Evolutionary conservation across 768 basidiomycete genomes (phyloP), one percentile per base, ranked within the genome.

Genomic region (Fomitopsis pulvina): DNA sequence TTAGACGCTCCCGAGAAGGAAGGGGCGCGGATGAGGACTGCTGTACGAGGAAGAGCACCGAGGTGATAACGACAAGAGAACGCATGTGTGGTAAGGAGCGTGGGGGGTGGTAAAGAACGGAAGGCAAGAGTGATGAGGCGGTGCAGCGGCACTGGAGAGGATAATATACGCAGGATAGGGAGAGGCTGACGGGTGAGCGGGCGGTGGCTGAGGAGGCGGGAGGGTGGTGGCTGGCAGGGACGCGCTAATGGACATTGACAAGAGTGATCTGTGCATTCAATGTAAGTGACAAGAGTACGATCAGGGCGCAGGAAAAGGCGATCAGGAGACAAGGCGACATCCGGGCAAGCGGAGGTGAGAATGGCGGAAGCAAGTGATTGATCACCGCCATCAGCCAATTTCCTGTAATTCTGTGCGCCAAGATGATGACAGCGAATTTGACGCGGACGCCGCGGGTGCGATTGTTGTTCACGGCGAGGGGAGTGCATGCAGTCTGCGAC

Each of bases 21-120:
- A 57, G 22, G 3, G 53, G 56, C 6, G 47, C 51, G 0, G 47
- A 48, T 5, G 32, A 39, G 6, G 52, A 38, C 5, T 47, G 38
- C 24, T 30, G 38, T 38, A 25, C 38, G 5, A 53, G 24, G 8
- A 47, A 26, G 28, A 50, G 52, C 22, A 57, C 53, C 9, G 51
- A 50, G 9, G 54, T 39, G 53, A 44, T 25, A 21, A 52, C 37
- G 38, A 47, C 27, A 7, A 57, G 39, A 30, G 52, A 54, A 45
- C 46, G 53, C 37, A 52, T 50, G 24, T 21, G 28, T 22, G 46
- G 18, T 38, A 21, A 47, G 7, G 45, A 32, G 16, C 29, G 34
- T 37, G 41, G 25, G 7, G 18, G 9, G 25, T 47, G 45, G 20
- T 25, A 44, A 44, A n/a, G 42, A 26, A 26, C 1, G 42, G n/a